phyloP scores from a whole-genome alignment of 225 moss, liverwort and hornwort genomes.

The Pleurozium schreberi region DNA sequence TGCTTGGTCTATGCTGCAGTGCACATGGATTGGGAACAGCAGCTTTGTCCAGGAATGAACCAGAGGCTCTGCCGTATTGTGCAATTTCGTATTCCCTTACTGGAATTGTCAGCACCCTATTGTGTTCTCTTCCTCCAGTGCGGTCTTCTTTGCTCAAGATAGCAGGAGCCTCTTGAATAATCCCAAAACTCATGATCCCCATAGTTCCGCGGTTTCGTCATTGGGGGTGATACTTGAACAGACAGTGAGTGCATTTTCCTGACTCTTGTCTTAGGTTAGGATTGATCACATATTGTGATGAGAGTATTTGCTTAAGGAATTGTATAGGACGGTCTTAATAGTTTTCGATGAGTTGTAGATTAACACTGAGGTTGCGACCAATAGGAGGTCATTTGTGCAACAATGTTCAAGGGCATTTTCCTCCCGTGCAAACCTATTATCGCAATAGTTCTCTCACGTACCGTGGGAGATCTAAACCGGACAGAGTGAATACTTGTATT shows the following conservation, averaged over 20 bases:
- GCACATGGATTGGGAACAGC: slow-evolving; percentile 95
- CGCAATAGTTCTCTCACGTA: neutral
- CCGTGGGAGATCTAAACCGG: neutral
- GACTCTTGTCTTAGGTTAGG: neutral
- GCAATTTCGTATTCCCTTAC: slow-evolving; percentile 88
- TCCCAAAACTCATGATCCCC: neutral
- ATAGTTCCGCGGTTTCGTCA: neutral
- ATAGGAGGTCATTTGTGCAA: neutral
- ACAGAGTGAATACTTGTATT: neutral
- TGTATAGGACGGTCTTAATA: neutral
- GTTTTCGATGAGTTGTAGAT: neutral
- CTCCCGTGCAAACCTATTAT: neutral
- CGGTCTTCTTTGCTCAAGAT: slow-evolving; percentile 29
- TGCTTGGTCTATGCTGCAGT: slow-evolving; percentile 28
- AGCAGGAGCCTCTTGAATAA: slow-evolving; percentile 27
- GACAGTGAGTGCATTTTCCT: neutral
- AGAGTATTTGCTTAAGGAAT: neutral
- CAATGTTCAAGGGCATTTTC: neutral
- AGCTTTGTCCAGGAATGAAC: slow-evolving; percentile 87
- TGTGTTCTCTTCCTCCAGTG: slow-evolving; percentile 40
- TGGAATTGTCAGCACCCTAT: slow-evolving; percentile 44
- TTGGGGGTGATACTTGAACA: neutral
- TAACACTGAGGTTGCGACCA: neutral
- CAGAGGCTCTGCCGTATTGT: slow-evolving; percentile 91
- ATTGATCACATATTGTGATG: neutral